Evolutionary conservation across 129 eudicot species (phyloP).

Genomic region (Lactuca saligna): DNA sequence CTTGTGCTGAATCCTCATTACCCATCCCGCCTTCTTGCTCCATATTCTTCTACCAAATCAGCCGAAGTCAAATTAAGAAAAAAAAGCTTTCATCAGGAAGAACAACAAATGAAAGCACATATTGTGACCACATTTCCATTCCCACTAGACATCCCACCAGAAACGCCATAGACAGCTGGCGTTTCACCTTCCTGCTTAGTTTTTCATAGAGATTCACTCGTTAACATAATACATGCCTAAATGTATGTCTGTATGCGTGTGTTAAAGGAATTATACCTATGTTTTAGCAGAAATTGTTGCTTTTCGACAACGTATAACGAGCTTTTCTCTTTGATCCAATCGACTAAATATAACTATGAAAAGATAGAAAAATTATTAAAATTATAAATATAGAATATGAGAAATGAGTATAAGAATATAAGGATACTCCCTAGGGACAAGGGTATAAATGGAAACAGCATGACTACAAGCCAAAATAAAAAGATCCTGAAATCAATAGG

Average conservation of each 20-base stretch:
- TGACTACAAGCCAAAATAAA: no score
- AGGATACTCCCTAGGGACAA: conserved; percentile 56
- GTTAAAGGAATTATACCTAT: conserved; percentile 48
- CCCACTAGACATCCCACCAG: conserved; percentile 50
- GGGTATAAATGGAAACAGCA: no score
- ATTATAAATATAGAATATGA: background rate
- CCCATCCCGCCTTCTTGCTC: conserved; percentile 50
- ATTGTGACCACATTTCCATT: conserved; percentile 42
- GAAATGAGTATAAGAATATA: background rate
- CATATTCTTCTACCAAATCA: conserved; percentile 30
- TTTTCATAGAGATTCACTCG: conserved; percentile 10
- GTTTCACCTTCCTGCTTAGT: conserved; percentile 58
- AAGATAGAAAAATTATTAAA: background rate
- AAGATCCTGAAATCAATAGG: no score
- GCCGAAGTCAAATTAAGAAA: conserved; percentile 21
- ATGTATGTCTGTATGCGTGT: background rate
- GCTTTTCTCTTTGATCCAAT: conserved; percentile 83
- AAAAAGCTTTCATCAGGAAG: background rate
- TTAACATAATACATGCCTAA: conserved; percentile 1
- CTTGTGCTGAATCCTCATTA: no score
- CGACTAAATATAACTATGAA: conserved; percentile 80
- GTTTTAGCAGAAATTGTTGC: conserved; percentile 54
- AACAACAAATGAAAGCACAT: conserved; percentile 31
- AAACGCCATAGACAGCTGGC: conserved; percentile 37
- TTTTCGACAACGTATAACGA: conserved; percentile 91